Conservation (phyloP, 805 yeast genomes). For the Maudiozyma turicensis region DNA sequence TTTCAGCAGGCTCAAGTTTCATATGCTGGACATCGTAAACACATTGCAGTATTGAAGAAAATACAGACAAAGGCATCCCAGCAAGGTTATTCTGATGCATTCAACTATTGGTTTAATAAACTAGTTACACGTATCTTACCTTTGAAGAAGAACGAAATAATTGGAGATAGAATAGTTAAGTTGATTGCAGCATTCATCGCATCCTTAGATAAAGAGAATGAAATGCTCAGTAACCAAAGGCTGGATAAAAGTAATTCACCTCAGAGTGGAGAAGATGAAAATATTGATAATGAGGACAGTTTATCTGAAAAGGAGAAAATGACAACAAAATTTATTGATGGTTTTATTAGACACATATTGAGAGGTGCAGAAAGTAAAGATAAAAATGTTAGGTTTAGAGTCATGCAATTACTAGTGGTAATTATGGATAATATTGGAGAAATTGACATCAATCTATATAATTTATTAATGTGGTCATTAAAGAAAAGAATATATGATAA, state of each 20-base stretch:
- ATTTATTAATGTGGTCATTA: conserved; percentile 50
- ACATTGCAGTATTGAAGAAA: conserved; percentile 51
- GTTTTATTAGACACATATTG: conserved; percentile 55
- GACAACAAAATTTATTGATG: conserved; percentile 47
- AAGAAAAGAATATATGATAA: conserved; percentile 59
- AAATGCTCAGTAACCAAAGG: conserved; percentile 8
- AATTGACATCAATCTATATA: conserved; percentile 62
- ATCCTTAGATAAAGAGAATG: conserved; percentile 30
- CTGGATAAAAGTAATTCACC: conserved; percentile 12
- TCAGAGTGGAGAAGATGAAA: conserved; percentile 8
- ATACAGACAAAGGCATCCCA: conserved; percentile 47
- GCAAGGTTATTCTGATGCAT: conserved; percentile 45
- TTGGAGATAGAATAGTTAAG: conserved; percentile 70
- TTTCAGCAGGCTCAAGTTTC: conserved; percentile 75
- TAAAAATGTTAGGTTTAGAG: conserved; percentile 69
- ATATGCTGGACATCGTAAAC: conserved; percentile 68
- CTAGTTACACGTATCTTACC: conserved; percentile 57
- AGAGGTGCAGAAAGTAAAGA: conserved; percentile 72
- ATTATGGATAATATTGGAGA: conserved; percentile 65
- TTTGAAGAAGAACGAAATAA: conserved; percentile 55
- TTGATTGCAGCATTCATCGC: conserved; percentile 52
- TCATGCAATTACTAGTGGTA: conserved; percentile 64
- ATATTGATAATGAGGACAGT: conserved; percentile 21
- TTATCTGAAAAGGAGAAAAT: conserved; percentile 33
- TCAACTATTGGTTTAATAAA: conserved; percentile 49